Percentiles rank a stretch among this genome's conserved stretches.
Conservation (phyloP, 345 rosid species). For the Pelargonium nanum region DNA sequence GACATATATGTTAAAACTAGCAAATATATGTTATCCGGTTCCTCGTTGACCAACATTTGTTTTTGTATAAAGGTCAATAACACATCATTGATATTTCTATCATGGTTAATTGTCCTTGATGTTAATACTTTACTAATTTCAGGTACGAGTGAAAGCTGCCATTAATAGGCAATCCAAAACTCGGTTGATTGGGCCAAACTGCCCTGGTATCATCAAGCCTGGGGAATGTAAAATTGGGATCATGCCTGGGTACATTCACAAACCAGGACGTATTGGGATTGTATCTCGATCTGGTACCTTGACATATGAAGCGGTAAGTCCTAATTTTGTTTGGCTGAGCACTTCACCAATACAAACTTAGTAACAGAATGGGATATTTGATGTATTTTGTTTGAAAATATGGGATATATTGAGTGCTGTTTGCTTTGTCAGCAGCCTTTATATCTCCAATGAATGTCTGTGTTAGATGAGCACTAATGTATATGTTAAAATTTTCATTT, state of each 20-base stretch:
- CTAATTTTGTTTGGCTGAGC: neutral
- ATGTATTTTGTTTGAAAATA: no score
- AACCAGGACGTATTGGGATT: slow-evolving; percentile 88
- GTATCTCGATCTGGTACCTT: slow-evolving; percentile 96
- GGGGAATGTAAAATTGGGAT: slow-evolving; percentile 93
- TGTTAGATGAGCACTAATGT: neutral
- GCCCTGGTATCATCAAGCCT: slow-evolving; percentile 91
- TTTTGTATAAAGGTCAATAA: neutral
- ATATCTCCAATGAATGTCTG: neutral
- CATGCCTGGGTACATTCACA: slow-evolving; percentile 98
- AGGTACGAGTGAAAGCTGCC: slow-evolving; percentile 92
- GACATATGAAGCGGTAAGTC: slow-evolving; percentile 95
- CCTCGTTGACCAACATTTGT: neutral
- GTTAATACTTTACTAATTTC: slow-evolving; percentile 7
- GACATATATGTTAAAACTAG: neutral
- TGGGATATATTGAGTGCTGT: neutral
- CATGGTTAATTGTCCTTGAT: neutral
- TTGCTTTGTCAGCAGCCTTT: neutral
- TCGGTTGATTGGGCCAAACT: slow-evolving; percentile 88
- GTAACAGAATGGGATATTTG: no score
- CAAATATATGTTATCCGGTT: neutral
- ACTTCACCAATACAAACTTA: neutral
- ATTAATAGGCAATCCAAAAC: slow-evolving; percentile 83
- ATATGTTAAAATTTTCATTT: neutral
- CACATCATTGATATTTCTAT: neutral